These are phyloP conservation scores for Dactylonectria estremocensis DNA, from an alignment of 2,329 filamentous ascomycete species.

Conservation along the genomic window DNA sequence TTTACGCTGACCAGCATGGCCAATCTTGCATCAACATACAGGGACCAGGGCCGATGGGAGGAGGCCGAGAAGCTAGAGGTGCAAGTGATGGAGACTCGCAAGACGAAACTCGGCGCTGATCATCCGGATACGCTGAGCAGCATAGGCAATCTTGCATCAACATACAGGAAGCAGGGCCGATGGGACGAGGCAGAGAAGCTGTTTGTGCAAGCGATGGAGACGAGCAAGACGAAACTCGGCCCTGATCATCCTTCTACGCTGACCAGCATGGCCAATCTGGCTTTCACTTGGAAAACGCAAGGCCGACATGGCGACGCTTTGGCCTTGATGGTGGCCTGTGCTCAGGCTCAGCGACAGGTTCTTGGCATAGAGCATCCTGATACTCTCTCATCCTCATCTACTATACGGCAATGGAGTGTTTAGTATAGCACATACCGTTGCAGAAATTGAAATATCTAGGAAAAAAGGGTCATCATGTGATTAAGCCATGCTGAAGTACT, in stretches of 20 bases:
- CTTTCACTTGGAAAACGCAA: background rate
- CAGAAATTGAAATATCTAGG: too few species aligned
- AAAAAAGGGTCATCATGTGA: too few species aligned
- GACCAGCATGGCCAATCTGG: slow-evolving; percentile 1
- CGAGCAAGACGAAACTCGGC: background rate
- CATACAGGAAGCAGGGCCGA: background rate
- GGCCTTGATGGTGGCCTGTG: background rate
- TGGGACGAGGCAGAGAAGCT: slow-evolving; percentile 10
- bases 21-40: slow-evolving; percentile 2
- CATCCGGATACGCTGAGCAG: background rate
- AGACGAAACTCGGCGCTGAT: slow-evolving; percentile 1
- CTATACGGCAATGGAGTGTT: too few species aligned
- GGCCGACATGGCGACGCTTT: background rate
- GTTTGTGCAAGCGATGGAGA: slow-evolving; percentile 3
- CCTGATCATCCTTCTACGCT: background rate
- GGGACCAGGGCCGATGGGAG: background rate
- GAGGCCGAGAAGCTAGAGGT: slow-evolving; percentile 4
- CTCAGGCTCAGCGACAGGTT: too few species aligned
- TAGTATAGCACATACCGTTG: too few species aligned
- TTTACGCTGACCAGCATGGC: background rate
- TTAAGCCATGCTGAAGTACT: too few species aligned
- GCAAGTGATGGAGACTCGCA: slow-evolving; percentile 2
- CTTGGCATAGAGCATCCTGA: too few species aligned
- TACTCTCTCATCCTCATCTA: too few species aligned
- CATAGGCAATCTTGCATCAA: slow-evolving; percentile 5